These are phyloP conservation scores for Ilyonectria robusta DNA, from an alignment of 2,329 filamentous ascomycete genomes.

Conservation along the genomic window DNA sequence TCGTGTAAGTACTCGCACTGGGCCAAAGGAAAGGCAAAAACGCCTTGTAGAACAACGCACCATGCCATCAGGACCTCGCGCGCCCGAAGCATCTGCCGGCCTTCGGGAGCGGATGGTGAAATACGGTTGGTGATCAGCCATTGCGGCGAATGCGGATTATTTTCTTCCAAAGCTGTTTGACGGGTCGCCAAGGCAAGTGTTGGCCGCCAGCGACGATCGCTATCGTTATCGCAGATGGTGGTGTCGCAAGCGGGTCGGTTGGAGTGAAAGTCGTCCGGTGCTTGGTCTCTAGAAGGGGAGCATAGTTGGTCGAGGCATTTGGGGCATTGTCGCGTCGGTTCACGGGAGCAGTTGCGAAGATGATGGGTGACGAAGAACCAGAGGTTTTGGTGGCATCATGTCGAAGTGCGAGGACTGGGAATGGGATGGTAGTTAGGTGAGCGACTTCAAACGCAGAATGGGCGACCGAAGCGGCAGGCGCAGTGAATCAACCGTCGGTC, in stretches of 20 bases:
- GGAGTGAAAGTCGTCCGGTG: constrained; percentile 18
- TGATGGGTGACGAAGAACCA: constrained; percentile 24
- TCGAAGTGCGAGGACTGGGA: constrained; percentile 27
- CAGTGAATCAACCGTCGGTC: constrained; percentile 50
- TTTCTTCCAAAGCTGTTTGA: constrained; percentile 14
- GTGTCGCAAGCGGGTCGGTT: constrained; percentile 23
- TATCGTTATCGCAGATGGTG: constrained; percentile 18
- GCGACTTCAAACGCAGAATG: constrained; percentile 43
- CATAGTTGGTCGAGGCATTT: constrained; percentile 11
- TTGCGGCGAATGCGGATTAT: constrained; percentile 37
- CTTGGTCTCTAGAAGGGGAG: constrained; percentile 19
- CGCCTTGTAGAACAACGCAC: constrained; percentile 58
- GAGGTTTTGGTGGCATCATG: constrained; percentile 39
- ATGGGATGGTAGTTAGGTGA: constrained; percentile 36
- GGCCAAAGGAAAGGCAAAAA: background rate
- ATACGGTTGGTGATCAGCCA: constrained; percentile 64
- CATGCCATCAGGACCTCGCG: constrained; percentile 63
- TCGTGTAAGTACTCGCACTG: constrained; percentile 35
- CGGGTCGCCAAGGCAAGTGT: constrained; percentile 22
- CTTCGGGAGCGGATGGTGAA: constrained; percentile 67
- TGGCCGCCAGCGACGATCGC: constrained; percentile 18
- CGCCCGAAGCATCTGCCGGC: constrained; percentile 61
- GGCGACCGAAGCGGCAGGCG: constrained; percentile 38
- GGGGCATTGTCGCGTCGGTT: constrained; percentile 38
- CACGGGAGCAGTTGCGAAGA: constrained; percentile 28